Evolutionary conservation across 2,329 filamentous ascomycete species (phyloP).

Genomic region (Coccinonectria pachysandricola): DNA sequence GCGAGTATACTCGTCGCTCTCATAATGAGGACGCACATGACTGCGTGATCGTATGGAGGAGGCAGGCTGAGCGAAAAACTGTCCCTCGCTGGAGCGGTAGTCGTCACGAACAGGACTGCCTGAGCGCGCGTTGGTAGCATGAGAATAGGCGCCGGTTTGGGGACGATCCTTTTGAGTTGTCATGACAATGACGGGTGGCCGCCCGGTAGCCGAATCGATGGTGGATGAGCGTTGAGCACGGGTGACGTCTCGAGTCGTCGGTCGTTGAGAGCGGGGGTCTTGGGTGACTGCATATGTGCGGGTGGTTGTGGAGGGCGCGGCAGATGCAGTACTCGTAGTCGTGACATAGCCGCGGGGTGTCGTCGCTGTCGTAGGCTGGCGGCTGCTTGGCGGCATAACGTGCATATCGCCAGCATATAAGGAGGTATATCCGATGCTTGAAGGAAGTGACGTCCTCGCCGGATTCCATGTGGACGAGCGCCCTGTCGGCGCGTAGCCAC

Average conservation of each 20-base stretch:
- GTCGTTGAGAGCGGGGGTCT: conserved; percentile 37
- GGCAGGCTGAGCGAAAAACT: conserved; percentile 48
- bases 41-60: conserved; percentile 44
- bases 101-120: conserved; percentile 41
- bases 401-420: conserved; percentile 45
- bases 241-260: conserved; percentile 37
- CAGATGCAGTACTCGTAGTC: conserved; percentile 23
- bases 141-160: conserved; percentile 29
- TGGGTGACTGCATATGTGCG: conserved; percentile 48
- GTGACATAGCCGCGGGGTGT: conserved; percentile 23
- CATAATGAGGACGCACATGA: conserved; percentile 33
- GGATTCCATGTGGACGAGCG: conserved; percentile 37
- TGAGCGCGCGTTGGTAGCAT: conserved; percentile 25
- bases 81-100: conserved; percentile 40
- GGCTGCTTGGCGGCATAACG: conserved; percentile 33
- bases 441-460: conserved; percentile 43
- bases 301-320: conserved; percentile 32
- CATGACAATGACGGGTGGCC: conserved; percentile 48
- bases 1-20: conserved; percentile 41
- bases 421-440: conserved; percentile 38
- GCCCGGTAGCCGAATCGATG: conserved; percentile 33
- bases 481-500: conserved; percentile 28
- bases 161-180: conserved; percentile 36
- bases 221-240: conserved; percentile 39
- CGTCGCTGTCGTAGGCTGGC: conserved; percentile 21